Evolutionary conservation across 208 protist species (phyloP).

Genomic region (Crithidia brevicula): DNA sequence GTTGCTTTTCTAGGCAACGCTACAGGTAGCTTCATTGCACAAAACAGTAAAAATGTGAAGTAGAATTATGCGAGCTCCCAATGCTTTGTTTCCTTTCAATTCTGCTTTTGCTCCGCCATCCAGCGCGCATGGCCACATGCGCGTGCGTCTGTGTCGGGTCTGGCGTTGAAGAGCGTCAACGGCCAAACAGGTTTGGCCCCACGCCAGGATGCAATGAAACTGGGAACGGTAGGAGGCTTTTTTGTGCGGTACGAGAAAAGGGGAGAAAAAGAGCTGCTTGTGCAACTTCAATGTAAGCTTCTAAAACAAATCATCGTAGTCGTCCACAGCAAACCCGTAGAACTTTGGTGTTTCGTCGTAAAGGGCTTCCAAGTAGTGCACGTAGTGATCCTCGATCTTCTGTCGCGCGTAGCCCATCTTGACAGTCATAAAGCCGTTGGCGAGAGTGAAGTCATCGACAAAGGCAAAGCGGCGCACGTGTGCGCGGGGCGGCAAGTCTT

Average conservation of each 20-base stretch:
- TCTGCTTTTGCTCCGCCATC: neutral
- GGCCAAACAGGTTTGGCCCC: too few relatives aligned
- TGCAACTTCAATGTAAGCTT: neutral
- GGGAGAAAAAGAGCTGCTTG: neutral
- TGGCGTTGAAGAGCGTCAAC: neutral
- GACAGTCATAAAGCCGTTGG: conserved; percentile 90
- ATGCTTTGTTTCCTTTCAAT: too few relatives aligned
- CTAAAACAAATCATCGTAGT: conserved; percentile 93
- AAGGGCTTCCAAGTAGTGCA: conserved; percentile 90
- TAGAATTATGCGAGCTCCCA: neutral
- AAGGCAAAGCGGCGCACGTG: conserved; percentile 91
- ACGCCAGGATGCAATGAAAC: neutral
- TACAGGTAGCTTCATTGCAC: too few relatives aligned
- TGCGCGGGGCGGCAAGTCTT: conserved; percentile 74
- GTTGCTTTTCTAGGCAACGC: too few relatives aligned
- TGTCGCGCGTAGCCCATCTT: conserved; percentile 88
- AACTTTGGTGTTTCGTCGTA: conserved; percentile 93
- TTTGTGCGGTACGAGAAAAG: neutral
- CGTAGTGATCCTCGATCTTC: conserved; percentile 88
- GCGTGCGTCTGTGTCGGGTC: neutral
- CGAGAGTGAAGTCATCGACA: conserved; percentile 90
- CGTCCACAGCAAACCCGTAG: conserved; percentile 91
- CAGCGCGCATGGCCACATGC: neutral
- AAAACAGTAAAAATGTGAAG: conserved; percentile 9
- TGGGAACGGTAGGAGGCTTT: neutral